Evolutionary conservation across 1,139 yeast genomes (phyloP), one percentile per base, ranked within the genome.

Genomic region (Pichia sp.): DNA sequence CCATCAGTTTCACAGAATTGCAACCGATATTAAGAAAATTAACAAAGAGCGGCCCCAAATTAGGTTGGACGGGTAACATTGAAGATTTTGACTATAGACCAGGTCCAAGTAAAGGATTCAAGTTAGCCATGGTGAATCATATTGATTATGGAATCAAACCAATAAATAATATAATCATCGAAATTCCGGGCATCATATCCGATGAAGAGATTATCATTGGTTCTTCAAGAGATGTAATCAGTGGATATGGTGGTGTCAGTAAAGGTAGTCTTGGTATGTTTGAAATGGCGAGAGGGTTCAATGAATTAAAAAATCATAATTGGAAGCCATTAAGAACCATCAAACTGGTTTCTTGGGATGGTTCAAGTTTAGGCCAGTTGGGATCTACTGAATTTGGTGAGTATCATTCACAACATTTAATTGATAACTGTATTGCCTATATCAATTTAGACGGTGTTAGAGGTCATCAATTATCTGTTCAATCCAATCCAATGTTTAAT

Each of bases 301-400:
- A 58, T 22, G 62, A 65, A 12, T 56, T 76, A 30, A 52, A 61
- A 4, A 59, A 66, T 55, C 65, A 58, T 39, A 82, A 82, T 1
- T 79, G 81, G 81, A 76, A 69, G 54, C 83, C 83, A 4, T 59
- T 76, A 46, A 63, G 83, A 45, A 75, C 80, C 0, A 73, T 79
- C n/a, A 71, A 69, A 46, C 59, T 77, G 22, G 68, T 73, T 0
- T 70, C 75, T 28, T 78, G 80, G 79, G 83, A 77, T 59, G 81
- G 76, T 8, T 71, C 70, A 17, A 73, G 71, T 42, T 66, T 66
- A 34, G 80, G 76, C 0, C 57, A 65, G 54, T 40, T 77, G 9
- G 83, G 82, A 1, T 71, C 79, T 0, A 73, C 78, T 0, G 79
- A 75, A 52, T 73, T 62, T 57, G 77, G 71, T 7, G 77, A 76